Conservation (phyloP, 2,329 filamentous ascomycete species). For the Fusarium solani-melongenae region DNA sequence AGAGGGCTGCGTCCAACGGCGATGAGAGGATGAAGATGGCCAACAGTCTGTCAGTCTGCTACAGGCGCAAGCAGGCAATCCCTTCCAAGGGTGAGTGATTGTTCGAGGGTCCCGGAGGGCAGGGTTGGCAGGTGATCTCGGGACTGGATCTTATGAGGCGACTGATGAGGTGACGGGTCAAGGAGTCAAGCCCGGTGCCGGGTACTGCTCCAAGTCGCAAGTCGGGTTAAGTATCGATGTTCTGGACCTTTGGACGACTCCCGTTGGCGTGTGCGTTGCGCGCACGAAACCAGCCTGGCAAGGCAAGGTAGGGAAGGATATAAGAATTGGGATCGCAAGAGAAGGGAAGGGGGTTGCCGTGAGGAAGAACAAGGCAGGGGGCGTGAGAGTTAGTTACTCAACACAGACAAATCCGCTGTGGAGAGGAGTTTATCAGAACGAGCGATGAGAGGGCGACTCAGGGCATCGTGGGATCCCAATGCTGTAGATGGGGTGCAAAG, state of each 20-base stretch:
- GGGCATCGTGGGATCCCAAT: constrained; percentile 33
- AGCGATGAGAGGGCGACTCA: constrained; percentile 30
- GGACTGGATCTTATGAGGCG: constrained; percentile 38
- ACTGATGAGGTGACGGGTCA: constrained; percentile 40
- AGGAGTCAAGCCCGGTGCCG: constrained; percentile 20
- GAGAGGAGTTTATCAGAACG: constrained; percentile 25
- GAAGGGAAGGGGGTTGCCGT: neutral
- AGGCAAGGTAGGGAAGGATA: constrained; percentile 14
- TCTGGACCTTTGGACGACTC: constrained; percentile 37
- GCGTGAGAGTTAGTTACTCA: constrained; percentile 13
- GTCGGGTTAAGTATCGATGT: constrained; percentile 34
- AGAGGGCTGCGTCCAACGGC: constrained; percentile 33
- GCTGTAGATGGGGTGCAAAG: constrained; percentile 25
- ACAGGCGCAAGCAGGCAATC: constrained; percentile 28
- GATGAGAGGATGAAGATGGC: constrained; percentile 17
- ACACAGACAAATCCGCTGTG: constrained; percentile 17
- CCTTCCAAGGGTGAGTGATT: constrained; percentile 21
- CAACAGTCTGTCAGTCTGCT: constrained; percentile 24
- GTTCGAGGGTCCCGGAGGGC: constrained; percentile 23
- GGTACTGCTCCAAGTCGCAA: constrained; percentile 37
- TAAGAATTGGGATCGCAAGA: constrained; percentile 20
- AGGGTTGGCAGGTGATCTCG: constrained; percentile 38
- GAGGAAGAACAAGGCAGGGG: constrained; percentile 1
- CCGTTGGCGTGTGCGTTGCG: constrained; percentile 32
- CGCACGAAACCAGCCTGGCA: constrained; percentile 22